Evolutionary conservation across 1,284 basidiomycete genomes (phyloP).

Genomic region (Boletus hoseneyae): DNA sequence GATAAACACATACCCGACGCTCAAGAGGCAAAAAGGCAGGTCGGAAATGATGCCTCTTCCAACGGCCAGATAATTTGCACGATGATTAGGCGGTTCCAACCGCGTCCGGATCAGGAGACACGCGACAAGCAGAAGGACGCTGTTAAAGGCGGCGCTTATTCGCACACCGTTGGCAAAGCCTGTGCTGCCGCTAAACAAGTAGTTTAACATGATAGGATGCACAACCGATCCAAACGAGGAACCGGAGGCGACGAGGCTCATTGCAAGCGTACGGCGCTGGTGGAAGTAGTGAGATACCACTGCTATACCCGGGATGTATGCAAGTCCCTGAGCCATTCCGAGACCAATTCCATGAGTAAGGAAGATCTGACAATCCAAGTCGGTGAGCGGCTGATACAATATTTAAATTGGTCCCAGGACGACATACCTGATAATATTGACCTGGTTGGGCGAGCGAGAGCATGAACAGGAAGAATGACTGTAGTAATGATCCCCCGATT

Average conservation of each 20-base stretch:
- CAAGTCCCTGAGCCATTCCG: constrained; percentile 32
- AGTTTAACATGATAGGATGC: constrained; percentile 41
- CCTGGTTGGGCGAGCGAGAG: constrained; percentile 27
- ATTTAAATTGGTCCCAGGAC: neutral
- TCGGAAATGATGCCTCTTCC: constrained; percentile 20
- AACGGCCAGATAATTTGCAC: constrained; percentile 20
- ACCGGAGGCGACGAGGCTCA: constrained; percentile 34
- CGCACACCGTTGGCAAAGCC: constrained; percentile 32
- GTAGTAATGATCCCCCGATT: constrained; percentile 24
- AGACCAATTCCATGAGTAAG: constrained; percentile 34
- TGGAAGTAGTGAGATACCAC: constrained; percentile 36
- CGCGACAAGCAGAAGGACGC: constrained; percentile 23
- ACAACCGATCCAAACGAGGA: constrained; percentile 34
- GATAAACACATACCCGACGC: constrained; percentile 20
- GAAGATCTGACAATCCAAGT: constrained; percentile 26
- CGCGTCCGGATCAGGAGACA: constrained; percentile 33
- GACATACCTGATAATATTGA: constrained; percentile 27
- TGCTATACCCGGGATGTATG: constrained; percentile 31
- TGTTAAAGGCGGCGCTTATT: constrained; percentile 31
- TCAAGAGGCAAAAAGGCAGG: constrained; percentile 22
- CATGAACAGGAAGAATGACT: constrained; percentile 31
- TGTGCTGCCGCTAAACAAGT: constrained; percentile 30
- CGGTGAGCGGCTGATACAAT: neutral
- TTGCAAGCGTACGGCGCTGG: constrained; percentile 32
- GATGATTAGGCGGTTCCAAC: constrained; percentile 18